Conservation (phyloP, 352 stramenopile species). For the Globisporangium canariense region DNA sequence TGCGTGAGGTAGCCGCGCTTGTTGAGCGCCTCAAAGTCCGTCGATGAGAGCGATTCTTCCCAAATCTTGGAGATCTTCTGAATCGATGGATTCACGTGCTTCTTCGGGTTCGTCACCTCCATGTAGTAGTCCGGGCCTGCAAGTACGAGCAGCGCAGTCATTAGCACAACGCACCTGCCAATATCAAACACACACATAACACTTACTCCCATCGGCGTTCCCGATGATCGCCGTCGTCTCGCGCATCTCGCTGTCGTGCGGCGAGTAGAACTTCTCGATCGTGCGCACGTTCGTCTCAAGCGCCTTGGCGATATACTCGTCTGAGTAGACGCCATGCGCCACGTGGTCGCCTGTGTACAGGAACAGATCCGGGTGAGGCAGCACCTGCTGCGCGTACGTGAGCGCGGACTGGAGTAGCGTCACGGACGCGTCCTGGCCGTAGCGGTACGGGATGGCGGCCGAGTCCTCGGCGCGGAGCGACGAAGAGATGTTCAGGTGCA, state of each 20-base stretch:
- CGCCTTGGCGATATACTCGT: conserved; percentile 55
- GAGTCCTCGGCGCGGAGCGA: conserved; percentile 34
- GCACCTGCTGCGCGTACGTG: conserved; percentile 49
- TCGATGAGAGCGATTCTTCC: conserved; percentile 42
- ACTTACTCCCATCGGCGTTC: conserved; percentile 71
- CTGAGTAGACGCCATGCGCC: conserved; percentile 55
- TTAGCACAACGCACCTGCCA: not conserved
- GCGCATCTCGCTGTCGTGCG: conserved; percentile 24
- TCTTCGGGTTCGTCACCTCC: conserved; percentile 60
- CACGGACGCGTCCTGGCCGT: conserved; percentile 53
- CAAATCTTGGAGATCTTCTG: conserved; percentile 47
- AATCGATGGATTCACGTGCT: conserved; percentile 54
- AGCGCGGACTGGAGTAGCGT: conserved; percentile 68
- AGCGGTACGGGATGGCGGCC: conserved; percentile 36
- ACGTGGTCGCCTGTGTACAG: conserved; percentile 82
- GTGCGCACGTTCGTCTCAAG: conserved; percentile 63
- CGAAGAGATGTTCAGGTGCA: conserved; percentile 75
- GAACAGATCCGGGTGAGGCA: conserved; percentile 61
- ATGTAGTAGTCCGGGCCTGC: conserved; percentile 73
- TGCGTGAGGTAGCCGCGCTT: conserved; percentile 60
- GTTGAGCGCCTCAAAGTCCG: conserved; percentile 56
- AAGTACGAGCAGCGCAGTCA: not conserved
- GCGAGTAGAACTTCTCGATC: conserved; percentile 69
- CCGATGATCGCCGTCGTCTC: conserved; percentile 77
- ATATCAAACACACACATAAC: not conserved